Evolutionary conservation across 768 basidiomycete species (phyloP).

Genomic region (Boletus reticuloceps): DNA sequence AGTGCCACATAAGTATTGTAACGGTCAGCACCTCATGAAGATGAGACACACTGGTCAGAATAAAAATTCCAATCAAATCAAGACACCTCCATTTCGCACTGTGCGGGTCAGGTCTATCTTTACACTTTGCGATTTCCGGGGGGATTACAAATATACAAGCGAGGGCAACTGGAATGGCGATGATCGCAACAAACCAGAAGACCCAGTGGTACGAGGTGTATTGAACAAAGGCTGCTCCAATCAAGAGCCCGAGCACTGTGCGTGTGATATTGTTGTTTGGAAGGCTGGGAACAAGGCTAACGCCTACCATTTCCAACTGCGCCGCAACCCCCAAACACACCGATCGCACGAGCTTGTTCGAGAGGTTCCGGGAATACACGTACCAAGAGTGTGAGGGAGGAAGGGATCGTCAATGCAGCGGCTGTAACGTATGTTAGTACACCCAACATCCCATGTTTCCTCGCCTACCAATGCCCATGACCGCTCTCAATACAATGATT

Average conservation of each 20-base stretch:
- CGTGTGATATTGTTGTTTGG: background rate
- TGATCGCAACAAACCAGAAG: slow-evolving; percentile 46
- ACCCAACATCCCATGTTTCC: background rate
- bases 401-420: slow-evolving; percentile 51
- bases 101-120: background rate
- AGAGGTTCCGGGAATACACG: slow-evolving; percentile 46
- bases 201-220: slow-evolving; percentile 47
- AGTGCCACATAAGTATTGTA: background rate
- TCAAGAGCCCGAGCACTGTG: slow-evolving; percentile 39
- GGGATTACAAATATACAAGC: slow-evolving; percentile 36
- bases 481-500: slow-evolving; percentile 48
- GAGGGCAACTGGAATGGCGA: slow-evolving; percentile 35
- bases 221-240: slow-evolving; percentile 42
- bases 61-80: slow-evolving; percentile 39
- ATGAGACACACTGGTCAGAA: slow-evolving; percentile 34
- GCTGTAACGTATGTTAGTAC: slow-evolving; percentile 24
- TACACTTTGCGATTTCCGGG: slow-evolving; percentile 5
- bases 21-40: background rate
- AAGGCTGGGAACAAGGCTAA: background rate
- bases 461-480: slow-evolving; percentile 45
- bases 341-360: slow-evolving; percentile 48
- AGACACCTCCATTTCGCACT: slow-evolving; percentile 29
- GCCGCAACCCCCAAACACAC: slow-evolving; percentile 44
- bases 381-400: slow-evolving; percentile 49
- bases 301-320: slow-evolving; percentile 42